phyloP scores from a whole-genome alignment of 2,329 filamentous ascomycete species.

The Fusarium mangiferae region DNA sequence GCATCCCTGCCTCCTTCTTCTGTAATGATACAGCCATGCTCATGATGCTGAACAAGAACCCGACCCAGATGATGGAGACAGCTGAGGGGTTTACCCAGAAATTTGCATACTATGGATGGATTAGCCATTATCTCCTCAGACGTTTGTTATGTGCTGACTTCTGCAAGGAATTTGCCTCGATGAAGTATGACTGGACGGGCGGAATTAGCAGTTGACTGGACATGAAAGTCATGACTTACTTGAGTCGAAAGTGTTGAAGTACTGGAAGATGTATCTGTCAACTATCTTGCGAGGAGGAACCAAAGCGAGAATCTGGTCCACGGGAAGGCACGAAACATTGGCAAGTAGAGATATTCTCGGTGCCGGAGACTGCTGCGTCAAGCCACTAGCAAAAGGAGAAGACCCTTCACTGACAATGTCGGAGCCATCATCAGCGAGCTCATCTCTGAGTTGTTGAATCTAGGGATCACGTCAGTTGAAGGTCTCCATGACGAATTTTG shows the following conservation, averaged over 20 bases:
- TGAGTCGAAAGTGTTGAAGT: slow-evolving; percentile 33
- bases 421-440: neutral
- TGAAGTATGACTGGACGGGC: neutral
- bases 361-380: neutral
- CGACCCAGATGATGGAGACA: slow-evolving; percentile 13
- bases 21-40: slow-evolving; percentile 3
- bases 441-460: slow-evolving; percentile 13
- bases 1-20: neutral
- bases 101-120: neutral
- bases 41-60: slow-evolving; percentile 13
- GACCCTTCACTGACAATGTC: neutral
- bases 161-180: slow-evolving; percentile 13
- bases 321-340: neutral
- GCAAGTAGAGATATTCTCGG: slow-evolving; percentile 5
- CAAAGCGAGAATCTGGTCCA: slow-evolving; percentile 20
- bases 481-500: neutral
- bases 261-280: slow-evolving; percentile 31
- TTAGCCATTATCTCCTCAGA: neutral
- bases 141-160: neutral
- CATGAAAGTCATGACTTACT: neutral
- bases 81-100: slow-evolving; percentile 2
- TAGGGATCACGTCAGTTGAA: neutral
- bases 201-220: neutral
- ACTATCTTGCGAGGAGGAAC: slow-evolving; percentile 27
- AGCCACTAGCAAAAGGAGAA: neutral